These are phyloP conservation scores for Xylaria polymorpha DNA, from an alignment of 2,329 filamentous ascomycete species.

Conservation along the genomic window DNA sequence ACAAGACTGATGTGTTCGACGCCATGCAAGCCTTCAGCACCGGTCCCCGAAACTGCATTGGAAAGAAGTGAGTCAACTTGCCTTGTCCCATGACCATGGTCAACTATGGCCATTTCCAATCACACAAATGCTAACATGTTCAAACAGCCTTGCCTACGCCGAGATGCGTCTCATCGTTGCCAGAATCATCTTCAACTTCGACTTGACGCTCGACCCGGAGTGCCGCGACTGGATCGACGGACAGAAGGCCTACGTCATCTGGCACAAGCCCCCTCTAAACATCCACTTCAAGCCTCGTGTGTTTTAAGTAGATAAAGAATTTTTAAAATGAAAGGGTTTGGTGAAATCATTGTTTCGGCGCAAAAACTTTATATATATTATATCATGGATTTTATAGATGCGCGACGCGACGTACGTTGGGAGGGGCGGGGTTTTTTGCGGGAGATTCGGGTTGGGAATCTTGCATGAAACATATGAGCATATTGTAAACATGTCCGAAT, in stretches of 20 bases:
- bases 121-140: slow-evolving; percentile 25
- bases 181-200: slow-evolving; percentile 55
- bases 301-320: slow-evolving; percentile 29
- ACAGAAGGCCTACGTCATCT: slow-evolving; percentile 52
- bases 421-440: not conserved
- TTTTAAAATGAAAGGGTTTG: slow-evolving; percentile 3
- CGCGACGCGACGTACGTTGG: slow-evolving; percentile 9
- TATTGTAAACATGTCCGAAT: not conserved
- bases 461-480: slow-evolving; percentile 10
- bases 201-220: slow-evolving; percentile 49
- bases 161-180: slow-evolving; percentile 57
- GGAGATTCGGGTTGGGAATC: slow-evolving; percentile 10
- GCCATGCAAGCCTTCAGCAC: slow-evolving; percentile 54
- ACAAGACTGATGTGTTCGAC: slow-evolving; percentile 50
- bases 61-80: slow-evolving; percentile 52
- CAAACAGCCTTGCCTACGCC: slow-evolving; percentile 53
- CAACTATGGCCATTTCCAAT: not conserved
- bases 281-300: slow-evolving; percentile 46
- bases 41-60: slow-evolving; percentile 56
- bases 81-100: not conserved
- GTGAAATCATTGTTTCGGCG: slow-evolving; percentile 31
- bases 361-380: slow-evolving; percentile 21
- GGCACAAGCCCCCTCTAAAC: slow-evolving; percentile 52
- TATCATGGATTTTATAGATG: slow-evolving; percentile 21
- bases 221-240: slow-evolving; percentile 47